Percentiles rank a stretch among this genome's conserved stretches.
Conservation (phyloP, 2,329 filamentous ascomycete genomes). For the Sporothrix phasma region DNA sequence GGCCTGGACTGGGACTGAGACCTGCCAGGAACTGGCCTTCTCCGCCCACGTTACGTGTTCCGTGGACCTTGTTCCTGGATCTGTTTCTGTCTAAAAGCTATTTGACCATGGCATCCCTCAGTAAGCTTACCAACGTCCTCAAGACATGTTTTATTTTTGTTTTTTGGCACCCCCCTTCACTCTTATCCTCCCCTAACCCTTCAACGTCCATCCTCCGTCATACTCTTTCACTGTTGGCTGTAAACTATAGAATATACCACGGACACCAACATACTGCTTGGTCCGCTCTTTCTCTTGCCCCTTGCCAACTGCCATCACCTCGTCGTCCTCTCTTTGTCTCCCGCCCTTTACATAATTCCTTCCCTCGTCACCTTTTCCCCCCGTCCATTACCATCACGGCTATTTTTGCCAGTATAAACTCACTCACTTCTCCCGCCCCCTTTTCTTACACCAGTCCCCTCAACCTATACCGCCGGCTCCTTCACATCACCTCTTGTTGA, state of each 20-base stretch:
- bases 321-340: conserved; percentile 19
- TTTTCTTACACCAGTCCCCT: not conserved
- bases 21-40: not conserved
- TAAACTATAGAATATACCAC: not conserved
- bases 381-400: not conserved
- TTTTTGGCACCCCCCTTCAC: not conserved
- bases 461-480: not conserved
- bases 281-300: not conserved
- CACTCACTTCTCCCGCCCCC: not conserved
- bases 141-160: not conserved
- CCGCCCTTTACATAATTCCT: conserved; percentile 3
- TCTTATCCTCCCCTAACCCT: not conserved
- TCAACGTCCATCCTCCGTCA: conserved; percentile 13
- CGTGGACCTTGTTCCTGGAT: conserved; percentile 3
- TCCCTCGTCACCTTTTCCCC: not conserved
- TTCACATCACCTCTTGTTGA: not conserved
- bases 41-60: not conserved
- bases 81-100: not conserved
- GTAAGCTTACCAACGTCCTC: conserved; percentile 15
- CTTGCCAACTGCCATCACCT: not conserved
- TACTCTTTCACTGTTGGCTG: not conserved
- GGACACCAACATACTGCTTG: not conserved
- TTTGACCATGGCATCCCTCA: conserved; percentile 35
- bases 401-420: not conserved
- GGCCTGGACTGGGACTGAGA: not conserved